Percentiles rank a stretch among this genome's conserved stretches.
Conservation (phyloP, 495 filamentous ascomycete genomes). For the Jackrogersella minutella region DNA sequence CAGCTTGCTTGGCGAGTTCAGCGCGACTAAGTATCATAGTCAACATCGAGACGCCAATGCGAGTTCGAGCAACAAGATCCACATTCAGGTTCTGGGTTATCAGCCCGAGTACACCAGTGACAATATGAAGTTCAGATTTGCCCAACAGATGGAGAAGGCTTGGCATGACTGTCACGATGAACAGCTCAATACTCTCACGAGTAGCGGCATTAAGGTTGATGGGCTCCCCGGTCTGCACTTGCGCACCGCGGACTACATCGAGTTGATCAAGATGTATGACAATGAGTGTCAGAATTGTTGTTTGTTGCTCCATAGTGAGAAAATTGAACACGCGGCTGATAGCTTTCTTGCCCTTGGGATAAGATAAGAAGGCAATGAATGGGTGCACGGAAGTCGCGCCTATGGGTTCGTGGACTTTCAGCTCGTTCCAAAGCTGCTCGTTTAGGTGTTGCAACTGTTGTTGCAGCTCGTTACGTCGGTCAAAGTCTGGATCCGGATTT, state of each 20-base stretch:
- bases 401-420: constrained; percentile 92
- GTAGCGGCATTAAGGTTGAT: constrained; percentile 70
- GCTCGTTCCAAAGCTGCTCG: constrained; percentile 77
- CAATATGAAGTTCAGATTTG: constrained; percentile 88
- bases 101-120: constrained; percentile 85
- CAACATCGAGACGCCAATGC: constrained; percentile 85
- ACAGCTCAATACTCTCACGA: constrained; percentile 91
- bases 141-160: constrained; percentile 86
- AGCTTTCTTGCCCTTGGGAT: constrained; percentile 94
- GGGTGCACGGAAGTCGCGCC: constrained; percentile 79
- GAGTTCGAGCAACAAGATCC: constrained; percentile 77
- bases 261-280: constrained; percentile 91
- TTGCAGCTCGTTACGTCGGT: constrained; percentile 77
- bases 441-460: constrained; percentile 81
- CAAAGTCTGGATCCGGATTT: constrained; percentile 67
- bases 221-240: constrained; percentile 71
- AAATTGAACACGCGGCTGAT: constrained; percentile 95
- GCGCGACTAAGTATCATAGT: constrained; percentile 95
- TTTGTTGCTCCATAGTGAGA: constrained; percentile 87
- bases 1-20: constrained; percentile 86
- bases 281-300: constrained; percentile 94
- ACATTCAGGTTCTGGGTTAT: constrained; percentile 84
- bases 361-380: constrained; percentile 95
- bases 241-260: constrained; percentile 83
- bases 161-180: constrained; percentile 85